phyloP scores from a whole-genome alignment of 2,329 filamentous ascomycete species.

The Cercospora sp. region DNA sequence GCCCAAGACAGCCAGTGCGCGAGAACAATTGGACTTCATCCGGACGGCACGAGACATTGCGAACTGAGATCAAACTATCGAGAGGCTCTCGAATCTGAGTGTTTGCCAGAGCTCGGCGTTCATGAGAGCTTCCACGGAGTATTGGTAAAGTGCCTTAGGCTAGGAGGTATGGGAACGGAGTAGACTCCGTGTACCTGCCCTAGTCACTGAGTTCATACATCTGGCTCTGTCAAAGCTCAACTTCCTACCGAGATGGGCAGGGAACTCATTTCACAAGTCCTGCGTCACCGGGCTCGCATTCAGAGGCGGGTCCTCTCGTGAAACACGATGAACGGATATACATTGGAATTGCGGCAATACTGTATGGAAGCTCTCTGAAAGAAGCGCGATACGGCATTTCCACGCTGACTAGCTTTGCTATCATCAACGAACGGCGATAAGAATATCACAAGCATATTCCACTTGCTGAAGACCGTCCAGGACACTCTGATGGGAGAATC shows the following conservation, averaged over 20 bases:
- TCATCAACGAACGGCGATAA: neutral
- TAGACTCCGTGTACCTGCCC: neutral
- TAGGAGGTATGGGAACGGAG: neutral
- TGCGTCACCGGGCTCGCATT: neutral
- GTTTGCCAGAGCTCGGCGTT: neutral
- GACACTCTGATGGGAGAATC: neutral
- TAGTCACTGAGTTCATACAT: too few species aligned
- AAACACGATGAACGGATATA: too few species aligned
- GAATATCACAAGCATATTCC: neutral
- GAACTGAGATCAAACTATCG: too few species aligned
- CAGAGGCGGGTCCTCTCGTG: neutral
- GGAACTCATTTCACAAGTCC: neutral
- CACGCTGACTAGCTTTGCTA: neutral
- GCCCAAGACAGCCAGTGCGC: too few species aligned
- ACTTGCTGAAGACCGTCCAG: neutral
- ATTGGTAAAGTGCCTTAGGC: neutral
- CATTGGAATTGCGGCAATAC: too few species aligned
- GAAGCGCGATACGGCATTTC: neutral
- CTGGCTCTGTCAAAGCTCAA: neutral
- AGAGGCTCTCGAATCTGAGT: neutral
- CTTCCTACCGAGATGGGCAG: neutral
- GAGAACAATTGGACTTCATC: too few species aligned
- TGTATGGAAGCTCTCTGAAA: too few species aligned
- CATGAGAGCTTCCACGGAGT: neutral
- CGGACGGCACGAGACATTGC: too few species aligned